Percentiles rank a stretch among this genome's conserved stretches.
Conservation (phyloP, 768 basidiomycete genomes). For the Rubroboletus satanas region DNA sequence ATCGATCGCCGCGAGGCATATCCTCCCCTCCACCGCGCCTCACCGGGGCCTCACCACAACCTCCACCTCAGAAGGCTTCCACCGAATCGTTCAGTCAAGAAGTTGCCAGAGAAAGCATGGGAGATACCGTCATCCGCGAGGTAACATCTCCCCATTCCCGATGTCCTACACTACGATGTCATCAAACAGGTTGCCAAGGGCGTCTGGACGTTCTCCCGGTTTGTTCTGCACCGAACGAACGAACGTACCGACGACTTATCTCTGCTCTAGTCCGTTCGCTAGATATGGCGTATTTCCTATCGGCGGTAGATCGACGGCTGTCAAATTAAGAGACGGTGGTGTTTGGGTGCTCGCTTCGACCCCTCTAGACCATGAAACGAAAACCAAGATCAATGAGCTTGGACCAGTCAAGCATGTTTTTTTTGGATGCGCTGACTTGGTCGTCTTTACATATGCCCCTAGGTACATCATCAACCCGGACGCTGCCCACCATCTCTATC, state of each 20-base stretch:
- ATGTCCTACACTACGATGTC: background rate
- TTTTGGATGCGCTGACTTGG: background rate
- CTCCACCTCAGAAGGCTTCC: conserved; percentile 12
- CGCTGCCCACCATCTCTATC: conserved; percentile 54
- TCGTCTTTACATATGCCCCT: background rate
- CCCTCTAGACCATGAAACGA: conserved; percentile 63
- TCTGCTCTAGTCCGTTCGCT: conserved; percentile 52
- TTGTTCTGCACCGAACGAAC: conserved; percentile 9
- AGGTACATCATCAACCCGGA: conserved; percentile 62
- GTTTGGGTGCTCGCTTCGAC: conserved; percentile 86
- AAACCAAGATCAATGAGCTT: conserved; percentile 53
- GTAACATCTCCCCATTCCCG: conserved; percentile 19
- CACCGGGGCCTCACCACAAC: conserved; percentile 13
- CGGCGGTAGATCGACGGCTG: conserved; percentile 81
- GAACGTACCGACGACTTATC: conserved; percentile 5
- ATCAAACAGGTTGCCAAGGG: conserved; percentile 42
- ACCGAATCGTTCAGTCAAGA: conserved; percentile 3
- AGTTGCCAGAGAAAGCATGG: conserved; percentile 19
- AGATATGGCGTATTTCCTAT: conserved; percentile 67
- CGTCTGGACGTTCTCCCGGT: conserved; percentile 68
- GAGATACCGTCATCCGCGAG: conserved; percentile 43
- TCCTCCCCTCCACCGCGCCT: conserved; percentile 13
- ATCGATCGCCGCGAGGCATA: conserved; percentile 3
- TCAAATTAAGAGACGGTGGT: conserved; percentile 61
- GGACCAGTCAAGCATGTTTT: conserved; percentile 59